These are phyloP conservation scores for Lepiota brunneoincarnata DNA, from an alignment of 768 basidiomycete genomes.

Conservation along the genomic window DNA sequence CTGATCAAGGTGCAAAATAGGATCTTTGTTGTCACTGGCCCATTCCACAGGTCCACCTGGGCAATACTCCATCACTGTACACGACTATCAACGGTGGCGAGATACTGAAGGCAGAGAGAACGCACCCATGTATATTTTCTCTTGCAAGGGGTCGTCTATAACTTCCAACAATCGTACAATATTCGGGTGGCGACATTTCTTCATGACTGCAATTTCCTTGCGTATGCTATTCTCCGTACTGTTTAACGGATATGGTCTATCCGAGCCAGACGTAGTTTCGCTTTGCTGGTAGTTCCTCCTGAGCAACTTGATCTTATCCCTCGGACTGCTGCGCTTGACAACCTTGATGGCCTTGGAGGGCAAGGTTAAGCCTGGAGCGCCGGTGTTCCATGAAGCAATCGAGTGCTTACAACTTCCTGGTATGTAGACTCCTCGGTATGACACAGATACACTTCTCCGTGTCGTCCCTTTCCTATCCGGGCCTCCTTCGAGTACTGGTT, in stretches of 20 bases:
- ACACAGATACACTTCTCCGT: conserved; percentile 72
- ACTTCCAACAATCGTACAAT: conserved; percentile 83
- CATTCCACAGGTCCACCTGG: conserved; percentile 41
- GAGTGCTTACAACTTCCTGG: conserved; percentile 44
- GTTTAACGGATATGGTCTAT: conserved; percentile 34
- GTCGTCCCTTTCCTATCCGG: conserved; percentile 38
- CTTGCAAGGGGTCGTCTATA: conserved; percentile 80
- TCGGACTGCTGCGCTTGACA: conserved; percentile 61
- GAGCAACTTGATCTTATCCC: conserved; percentile 59
- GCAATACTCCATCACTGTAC: conserved; percentile 39
- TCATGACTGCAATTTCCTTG: conserved; percentile 91
- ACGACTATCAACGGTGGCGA: background rate
- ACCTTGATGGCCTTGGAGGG: conserved; percentile 64
- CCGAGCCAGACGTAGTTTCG: conserved; percentile 10
- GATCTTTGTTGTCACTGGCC: conserved; percentile 27
- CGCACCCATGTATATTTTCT: conserved; percentile 85
- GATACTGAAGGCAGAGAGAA: conserved; percentile 7
- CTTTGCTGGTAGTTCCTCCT: conserved; percentile 37
- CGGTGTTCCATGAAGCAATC: background rate
- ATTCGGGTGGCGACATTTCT: conserved; percentile 77
- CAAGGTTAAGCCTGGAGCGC: background rate
- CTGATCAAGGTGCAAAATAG: conserved; percentile 34
- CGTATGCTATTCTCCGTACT: conserved; percentile 74
- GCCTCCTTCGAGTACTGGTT: conserved; percentile 69
- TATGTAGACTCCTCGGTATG: conserved; percentile 33